Evolutionary conservation across 2,329 filamentous ascomycete species (phyloP).

Genomic region (Taxawa tesnikishii): DNA sequence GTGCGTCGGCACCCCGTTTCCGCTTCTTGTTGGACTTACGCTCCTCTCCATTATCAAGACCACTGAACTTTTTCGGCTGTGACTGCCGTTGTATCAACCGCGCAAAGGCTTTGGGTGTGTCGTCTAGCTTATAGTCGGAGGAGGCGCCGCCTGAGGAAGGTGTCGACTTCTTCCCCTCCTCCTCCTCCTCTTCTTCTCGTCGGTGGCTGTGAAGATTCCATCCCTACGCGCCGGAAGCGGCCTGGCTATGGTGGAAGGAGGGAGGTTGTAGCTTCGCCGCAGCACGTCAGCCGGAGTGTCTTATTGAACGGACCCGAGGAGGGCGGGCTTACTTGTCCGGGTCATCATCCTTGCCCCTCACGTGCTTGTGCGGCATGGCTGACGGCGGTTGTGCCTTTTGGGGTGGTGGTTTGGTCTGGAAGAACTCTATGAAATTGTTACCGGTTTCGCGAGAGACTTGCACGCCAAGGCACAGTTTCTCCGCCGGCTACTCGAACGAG

Average conservation of each 20-base stretch:
- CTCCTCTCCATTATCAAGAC: conserved; percentile 58
- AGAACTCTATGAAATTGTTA: no score
- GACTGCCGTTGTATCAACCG: conserved; percentile 65
- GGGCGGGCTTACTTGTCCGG: conserved; percentile 20
- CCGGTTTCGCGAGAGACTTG: no score
- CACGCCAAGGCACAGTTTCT: no score
- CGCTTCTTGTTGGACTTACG: conserved; percentile 37
- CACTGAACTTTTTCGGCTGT: conserved; percentile 43
- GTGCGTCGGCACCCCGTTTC: conserved; percentile 11
- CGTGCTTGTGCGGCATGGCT: conserved; percentile 22
- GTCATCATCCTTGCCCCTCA: conserved; percentile 18
- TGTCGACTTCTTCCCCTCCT: conserved; percentile 15
- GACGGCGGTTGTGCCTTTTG: no score
- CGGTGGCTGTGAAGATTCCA: conserved; percentile 18
- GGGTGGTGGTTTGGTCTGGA: no score
- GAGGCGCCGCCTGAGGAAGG: conserved; percentile 22
- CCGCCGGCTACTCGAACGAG: no score
- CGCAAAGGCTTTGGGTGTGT: conserved; percentile 79
- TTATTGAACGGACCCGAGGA: conserved; percentile 24
- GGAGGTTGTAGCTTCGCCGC: conserved; percentile 39
- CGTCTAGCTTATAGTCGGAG: conserved; percentile 49
- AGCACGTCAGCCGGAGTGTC: conserved; percentile 27
- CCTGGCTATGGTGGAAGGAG: conserved; percentile 47
- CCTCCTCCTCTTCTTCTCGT: conserved; percentile 17
- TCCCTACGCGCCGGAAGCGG: conserved; percentile 41